Base-by-base conservation (phyloP, 345 rosid species). In the Laguncularia racemosa region DNA sequence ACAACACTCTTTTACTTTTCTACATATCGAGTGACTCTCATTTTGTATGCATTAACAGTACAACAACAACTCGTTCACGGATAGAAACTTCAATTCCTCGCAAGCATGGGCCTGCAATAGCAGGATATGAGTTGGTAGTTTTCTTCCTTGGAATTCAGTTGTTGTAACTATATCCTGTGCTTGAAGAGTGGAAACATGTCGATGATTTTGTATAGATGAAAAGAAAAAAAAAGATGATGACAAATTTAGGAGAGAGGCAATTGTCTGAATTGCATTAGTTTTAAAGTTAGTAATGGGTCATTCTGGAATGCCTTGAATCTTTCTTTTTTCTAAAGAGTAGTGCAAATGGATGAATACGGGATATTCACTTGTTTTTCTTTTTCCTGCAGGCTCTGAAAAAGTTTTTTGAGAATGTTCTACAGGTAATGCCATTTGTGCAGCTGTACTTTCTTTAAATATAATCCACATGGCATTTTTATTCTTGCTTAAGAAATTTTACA, bases 81-180 rank as follows among this genome's bases (percentile, higher is more conserved):
- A 81, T 89, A 72, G 98, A 92, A 71, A 84, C 91, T 64, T 80
- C 91, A 16, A 92, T 92, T 72, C 98, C 98, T 74, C 89, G 95
- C 73, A 92, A 92, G 75, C 97, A 86, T 72, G 98, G 98, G 46
- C 98, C 97, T 76, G 98, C 98, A 6, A 78, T 92, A 72, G 98
- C 95, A 59, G 97, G 96, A 70, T 92, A 92, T 75, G 95, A 92
- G 65, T 65, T 88, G 63, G 91, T 72, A 65, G 49, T 68, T 64
- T 55, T 46, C 17, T 56, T 44, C 40, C 40, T 33, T 33, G 40
- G 40, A 57, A 20, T 59, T 51, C 23, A 14, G 52, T 7, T 53
- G 16, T 38, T 33, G 18, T 19, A 12, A 17, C 47, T 51, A 17
- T 53, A 17, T 13, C 10, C 10, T 57, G 26, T 46, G 45, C 19